phyloP scores from a whole-genome alignment of 2,329 filamentous ascomycete species.

The Aspergillus felis region DNA sequence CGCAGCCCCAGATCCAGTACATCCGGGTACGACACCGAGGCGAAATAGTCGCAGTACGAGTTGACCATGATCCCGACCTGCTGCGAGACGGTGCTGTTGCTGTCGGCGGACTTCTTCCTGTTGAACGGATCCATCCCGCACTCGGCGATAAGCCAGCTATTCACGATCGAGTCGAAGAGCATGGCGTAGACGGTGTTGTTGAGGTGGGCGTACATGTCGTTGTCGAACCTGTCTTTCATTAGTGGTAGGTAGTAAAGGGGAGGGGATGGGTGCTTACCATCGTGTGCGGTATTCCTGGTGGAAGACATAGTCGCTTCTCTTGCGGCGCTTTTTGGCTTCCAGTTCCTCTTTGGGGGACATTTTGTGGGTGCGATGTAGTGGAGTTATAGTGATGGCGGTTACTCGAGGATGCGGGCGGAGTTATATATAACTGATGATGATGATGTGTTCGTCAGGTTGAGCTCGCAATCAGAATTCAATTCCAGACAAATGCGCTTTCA shows the following conservation, averaged over 20 bases:
- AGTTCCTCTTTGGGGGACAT: constrained; percentile 27
- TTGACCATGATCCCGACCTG: constrained; percentile 83
- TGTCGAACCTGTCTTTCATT: constrained; percentile 64
- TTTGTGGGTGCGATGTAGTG: background rate
- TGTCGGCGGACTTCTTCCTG: constrained; percentile 34
- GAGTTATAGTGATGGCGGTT: too few relatives aligned
- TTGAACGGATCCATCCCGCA: constrained; percentile 69
- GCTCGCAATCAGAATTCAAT: too few relatives aligned
- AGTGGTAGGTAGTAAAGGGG: background rate
- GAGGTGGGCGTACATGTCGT: constrained; percentile 92
- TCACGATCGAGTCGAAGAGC: constrained; percentile 85
- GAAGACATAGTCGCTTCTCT: constrained; percentile 69
- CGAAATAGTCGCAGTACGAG: constrained; percentile 80
- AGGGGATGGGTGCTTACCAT: constrained; percentile 57
- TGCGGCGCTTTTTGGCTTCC: constrained; percentile 57
- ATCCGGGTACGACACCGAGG: constrained; percentile 74
- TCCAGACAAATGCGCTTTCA: too few relatives aligned
- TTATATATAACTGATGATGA: too few relatives aligned
- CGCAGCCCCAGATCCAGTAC: constrained; percentile 76
- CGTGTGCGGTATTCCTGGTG: constrained; percentile 77
- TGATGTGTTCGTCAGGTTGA: too few relatives aligned
- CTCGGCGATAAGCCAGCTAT: constrained; percentile 77
- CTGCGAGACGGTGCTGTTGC: constrained; percentile 6
- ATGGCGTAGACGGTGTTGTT: constrained; percentile 88
- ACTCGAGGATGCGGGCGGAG: too few relatives aligned